These are phyloP conservation scores for Thelonectria blattea DNA, from an alignment of 2,329 filamentous ascomycete species.

Conservation along the genomic window DNA sequence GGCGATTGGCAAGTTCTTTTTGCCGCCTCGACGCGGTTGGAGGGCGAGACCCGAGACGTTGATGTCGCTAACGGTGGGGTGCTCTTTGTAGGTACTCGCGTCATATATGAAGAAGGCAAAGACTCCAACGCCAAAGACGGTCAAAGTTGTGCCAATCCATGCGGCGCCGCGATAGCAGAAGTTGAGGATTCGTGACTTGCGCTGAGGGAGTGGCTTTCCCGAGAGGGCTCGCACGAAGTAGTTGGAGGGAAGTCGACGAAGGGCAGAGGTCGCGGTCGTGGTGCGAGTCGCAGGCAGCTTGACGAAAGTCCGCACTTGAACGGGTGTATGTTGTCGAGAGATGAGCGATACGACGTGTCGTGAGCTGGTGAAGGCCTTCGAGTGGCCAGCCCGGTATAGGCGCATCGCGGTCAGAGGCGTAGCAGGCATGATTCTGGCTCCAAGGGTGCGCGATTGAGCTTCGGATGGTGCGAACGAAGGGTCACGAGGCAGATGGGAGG, in stretches of 20 bases:
- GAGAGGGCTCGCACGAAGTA: slow-evolving; percentile 52
- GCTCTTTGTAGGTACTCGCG: slow-evolving; percentile 84
- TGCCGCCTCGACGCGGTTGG: slow-evolving; percentile 80
- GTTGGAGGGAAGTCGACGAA: slow-evolving; percentile 29
- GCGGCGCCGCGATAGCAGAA: slow-evolving; percentile 72
- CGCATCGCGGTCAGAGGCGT: slow-evolving; percentile 34
- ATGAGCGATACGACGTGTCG: slow-evolving; percentile 23
- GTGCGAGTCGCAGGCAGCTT: slow-evolving; percentile 29
- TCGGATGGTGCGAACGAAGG: slow-evolving; percentile 10
- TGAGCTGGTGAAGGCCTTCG: slow-evolving; percentile 21
- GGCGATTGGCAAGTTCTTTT: slow-evolving; percentile 93
- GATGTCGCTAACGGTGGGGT: slow-evolving; percentile 71
- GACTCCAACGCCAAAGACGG: slow-evolving; percentile 71
- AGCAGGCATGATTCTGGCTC: slow-evolving; percentile 28
- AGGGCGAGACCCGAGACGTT: slow-evolving; percentile 85
- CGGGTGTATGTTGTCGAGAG: slow-evolving; percentile 19
- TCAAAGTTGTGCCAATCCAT: slow-evolving; percentile 72
- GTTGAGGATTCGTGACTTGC: slow-evolving; percentile 55
- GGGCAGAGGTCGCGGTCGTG: slow-evolving; percentile 7
- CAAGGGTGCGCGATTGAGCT: neutral
- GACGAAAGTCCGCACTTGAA: slow-evolving; percentile 29
- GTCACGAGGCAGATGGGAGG: neutral
- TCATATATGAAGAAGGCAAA: slow-evolving; percentile 93
- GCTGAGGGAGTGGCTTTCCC: slow-evolving; percentile 58
- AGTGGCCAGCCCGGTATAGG: slow-evolving; percentile 31